These are phyloP conservation scores for Arthrobotrys entomopaga DNA, from an alignment of 2,329 filamentous ascomycete genomes.

Conservation along the genomic window DNA sequence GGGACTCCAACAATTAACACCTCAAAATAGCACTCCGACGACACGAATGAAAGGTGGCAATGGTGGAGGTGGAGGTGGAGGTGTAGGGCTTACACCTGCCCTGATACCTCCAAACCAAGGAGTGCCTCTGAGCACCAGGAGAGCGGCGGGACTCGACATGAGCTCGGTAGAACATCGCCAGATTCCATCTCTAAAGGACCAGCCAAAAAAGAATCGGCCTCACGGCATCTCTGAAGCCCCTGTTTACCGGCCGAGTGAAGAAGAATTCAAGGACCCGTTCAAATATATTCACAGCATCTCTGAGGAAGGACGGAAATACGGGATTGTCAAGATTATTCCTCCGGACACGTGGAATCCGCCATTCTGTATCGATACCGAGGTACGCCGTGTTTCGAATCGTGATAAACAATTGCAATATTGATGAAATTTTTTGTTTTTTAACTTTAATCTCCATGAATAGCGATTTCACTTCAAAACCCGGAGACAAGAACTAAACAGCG, in stretches of 20 bases:
- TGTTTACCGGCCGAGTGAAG: constrained; percentile 86
- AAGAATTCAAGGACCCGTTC: constrained; percentile 94
- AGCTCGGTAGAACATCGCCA: constrained; percentile 91
- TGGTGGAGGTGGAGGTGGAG: neutral
- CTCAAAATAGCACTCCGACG: constrained; percentile 57
- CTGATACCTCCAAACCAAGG: constrained; percentile 61
- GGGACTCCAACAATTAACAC: constrained; percentile 30
- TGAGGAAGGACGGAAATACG: constrained; percentile 84
- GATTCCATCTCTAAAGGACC: constrained; percentile 78
- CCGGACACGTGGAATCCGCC: constrained; percentile 92
- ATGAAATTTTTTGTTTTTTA: neutral
- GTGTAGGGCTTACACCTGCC: constrained; percentile 8
- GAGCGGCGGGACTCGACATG: constrained; percentile 78
- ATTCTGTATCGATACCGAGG: constrained; percentile 97
- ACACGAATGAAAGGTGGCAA: constrained; percentile 57
- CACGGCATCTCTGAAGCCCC: constrained; percentile 90
- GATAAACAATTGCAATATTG: neutral
- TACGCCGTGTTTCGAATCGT: constrained; percentile 63
- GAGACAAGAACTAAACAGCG: constrained; percentile 95
- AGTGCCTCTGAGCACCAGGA: constrained; percentile 71
- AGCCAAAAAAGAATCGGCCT: constrained; percentile 78
- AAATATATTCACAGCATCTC: constrained; percentile 93
- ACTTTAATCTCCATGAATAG: constrained; percentile 64
- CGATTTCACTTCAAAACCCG: constrained; percentile 96
- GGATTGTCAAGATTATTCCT: constrained; percentile 94